Conservation (phyloP, 176 grass and related monocot genomes). For the Carex myosuroides region DNA sequence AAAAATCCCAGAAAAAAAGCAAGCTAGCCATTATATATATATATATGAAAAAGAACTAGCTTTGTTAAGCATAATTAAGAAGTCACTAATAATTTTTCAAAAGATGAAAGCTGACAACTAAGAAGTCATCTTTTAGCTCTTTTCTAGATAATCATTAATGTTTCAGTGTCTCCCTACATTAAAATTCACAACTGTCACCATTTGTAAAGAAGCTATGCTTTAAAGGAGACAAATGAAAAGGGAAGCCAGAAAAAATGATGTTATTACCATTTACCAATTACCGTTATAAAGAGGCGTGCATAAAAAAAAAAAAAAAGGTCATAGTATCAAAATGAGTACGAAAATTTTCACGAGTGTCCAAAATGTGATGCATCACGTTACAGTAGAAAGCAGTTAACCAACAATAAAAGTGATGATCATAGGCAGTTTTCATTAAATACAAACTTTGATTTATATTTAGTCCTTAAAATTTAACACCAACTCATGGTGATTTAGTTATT, state of each 20-base stretch:
- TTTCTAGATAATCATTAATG: neutral
- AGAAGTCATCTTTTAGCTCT: neutral
- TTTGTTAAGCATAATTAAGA: neutral
- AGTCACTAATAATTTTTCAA: neutral
- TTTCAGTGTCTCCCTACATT: neutral
- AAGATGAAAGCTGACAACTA: neutral
- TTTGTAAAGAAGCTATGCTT: neutral
- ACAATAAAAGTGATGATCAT: too few species aligned
- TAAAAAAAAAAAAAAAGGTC: neutral
- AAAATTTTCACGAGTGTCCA: too few species aligned
- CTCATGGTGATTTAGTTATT: neutral
- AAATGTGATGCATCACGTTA: too few species aligned
- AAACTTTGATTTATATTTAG: neutral
- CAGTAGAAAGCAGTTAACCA: too few species aligned
- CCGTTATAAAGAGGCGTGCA: neutral
- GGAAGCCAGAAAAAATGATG: neutral
- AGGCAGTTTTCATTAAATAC: neutral
- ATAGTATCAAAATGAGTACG: too few species aligned
- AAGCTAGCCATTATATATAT: neutral
- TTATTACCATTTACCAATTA: neutral
- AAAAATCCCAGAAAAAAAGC: too few species aligned
- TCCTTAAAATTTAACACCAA: neutral
- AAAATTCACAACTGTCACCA: neutral
- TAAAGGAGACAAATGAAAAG: neutral
- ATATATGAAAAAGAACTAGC: neutral